Percentiles rank a stretch among this genome's conserved stretches.
phyloP scores from a whole-genome alignment of 345 rosid genomes.

The Citrus glauca region DNA sequence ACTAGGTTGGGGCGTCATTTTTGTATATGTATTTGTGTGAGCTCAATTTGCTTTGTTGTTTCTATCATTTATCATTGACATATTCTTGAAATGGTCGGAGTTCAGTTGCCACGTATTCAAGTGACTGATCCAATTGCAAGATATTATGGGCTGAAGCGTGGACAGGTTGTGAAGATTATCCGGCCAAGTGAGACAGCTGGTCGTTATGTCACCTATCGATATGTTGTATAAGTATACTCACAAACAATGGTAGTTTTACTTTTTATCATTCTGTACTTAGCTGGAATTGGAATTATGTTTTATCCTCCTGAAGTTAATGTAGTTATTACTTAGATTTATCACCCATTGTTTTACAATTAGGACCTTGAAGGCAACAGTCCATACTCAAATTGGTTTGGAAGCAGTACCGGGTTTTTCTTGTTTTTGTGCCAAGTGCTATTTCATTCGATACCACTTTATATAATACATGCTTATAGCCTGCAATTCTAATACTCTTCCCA shows the following conservation, averaged over 20 bases:
- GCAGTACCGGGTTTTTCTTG: neutral
- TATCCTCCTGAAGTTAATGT: neutral
- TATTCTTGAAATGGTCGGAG: conserved; percentile 4
- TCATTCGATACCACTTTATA: neutral
- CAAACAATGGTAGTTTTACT: neutral
- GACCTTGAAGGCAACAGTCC: neutral
- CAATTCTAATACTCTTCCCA: neutral
- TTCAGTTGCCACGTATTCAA: conserved; percentile 64
- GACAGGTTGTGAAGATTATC: conserved; percentile 70
- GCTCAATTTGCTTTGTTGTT: neutral
- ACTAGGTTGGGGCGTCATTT: neutral
- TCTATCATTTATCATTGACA: neutral
- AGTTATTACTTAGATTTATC: neutral
- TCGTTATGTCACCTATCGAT: conserved; percentile 62
- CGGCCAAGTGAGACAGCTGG: conserved; percentile 75
- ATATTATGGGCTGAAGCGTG: conserved; percentile 65
- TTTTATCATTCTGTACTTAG: neutral
- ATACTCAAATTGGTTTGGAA: neutral
- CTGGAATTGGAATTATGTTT: neutral
- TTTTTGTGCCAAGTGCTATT: neutral
- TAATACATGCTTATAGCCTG: no score
- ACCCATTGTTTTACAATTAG: neutral
- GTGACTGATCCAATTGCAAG: conserved; percentile 62
- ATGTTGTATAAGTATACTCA: conserved; percentile 40
- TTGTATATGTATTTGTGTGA: neutral